Base-by-base conservation (phyloP, 176 grass and related monocot species). In the Ensete glaucum region DNA sequence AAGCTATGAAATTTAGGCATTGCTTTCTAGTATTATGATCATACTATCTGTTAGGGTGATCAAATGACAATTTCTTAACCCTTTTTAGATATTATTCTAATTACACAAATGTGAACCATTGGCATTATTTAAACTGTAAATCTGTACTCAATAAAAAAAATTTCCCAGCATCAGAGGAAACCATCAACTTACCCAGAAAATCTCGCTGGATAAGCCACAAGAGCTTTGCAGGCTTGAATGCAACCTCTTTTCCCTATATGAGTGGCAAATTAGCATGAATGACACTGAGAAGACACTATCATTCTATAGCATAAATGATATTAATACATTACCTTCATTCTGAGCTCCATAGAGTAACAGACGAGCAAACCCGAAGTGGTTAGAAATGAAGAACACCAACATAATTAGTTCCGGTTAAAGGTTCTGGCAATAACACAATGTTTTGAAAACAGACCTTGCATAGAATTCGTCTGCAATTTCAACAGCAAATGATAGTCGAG, bases 401-500 rank as follows among this genome's bases (percentile, higher is more conserved):
- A 73, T 9, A 2, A 25, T 27, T 22, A 8, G 29, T 24, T 21
- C 50, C 74, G 25, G 17, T 81, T n/a, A 62, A 74, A 80, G 48
- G 76, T 29, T 3, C 60, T 72, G 75, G 16, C 20, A 78, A 12
- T 9, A 67, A 64, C 52, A 21, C 72, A 77, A 85, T 52, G 8
- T 71, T 22, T 0, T 19, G 14, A 19, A 78, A 81, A 8, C 76
- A 73, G 71, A 94, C 88, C 95, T 94, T 93, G 88, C 88, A 56
- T 94, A 99, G 76, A 99, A 99, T 81, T 99, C 88, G 78, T 94
- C 86, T 75, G 88, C 90, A 87, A 94, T 85, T 89, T 99, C 90
- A 75, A 94, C 86, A 81, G 88, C 86, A 91, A 99, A 99, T 68
- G 90, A 94, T 34, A 99, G 78, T 22, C 88, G 89, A 60, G 90